Conservation (phyloP, 768 basidiomycete species). For the Dendrothele bispora region DNA sequence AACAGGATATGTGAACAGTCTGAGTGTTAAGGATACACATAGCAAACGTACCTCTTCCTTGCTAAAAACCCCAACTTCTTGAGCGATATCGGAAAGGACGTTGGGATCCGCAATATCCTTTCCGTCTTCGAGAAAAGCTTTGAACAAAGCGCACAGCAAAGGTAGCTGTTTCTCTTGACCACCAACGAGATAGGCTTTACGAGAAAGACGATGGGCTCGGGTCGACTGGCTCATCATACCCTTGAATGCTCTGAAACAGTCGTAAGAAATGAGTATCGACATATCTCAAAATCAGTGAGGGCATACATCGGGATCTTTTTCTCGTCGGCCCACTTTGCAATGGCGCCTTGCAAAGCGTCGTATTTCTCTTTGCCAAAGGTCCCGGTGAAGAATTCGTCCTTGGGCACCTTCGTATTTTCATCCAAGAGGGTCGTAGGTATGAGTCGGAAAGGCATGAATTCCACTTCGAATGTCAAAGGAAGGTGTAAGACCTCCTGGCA, state of each 20-base stretch:
- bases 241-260: constrained; percentile 45
- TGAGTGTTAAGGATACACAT: not conserved
- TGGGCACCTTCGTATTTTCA: constrained; percentile 37
- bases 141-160: constrained; percentile 58
- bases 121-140: constrained; percentile 63
- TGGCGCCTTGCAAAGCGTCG: constrained; percentile 35
- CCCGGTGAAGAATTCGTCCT: constrained; percentile 39
- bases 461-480: constrained; percentile 49
- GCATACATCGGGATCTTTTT: constrained; percentile 61
- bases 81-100: constrained; percentile 60
- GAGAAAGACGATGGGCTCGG: constrained; percentile 67
- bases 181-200: constrained; percentile 64
- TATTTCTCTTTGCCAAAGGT: constrained; percentile 56
- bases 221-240: constrained; percentile 68
- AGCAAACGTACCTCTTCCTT: constrained; percentile 51
- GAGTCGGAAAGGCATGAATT: constrained; percentile 53
- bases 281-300: constrained; percentile 6
- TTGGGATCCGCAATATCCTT: constrained; percentile 62
- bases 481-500: constrained; percentile 48
- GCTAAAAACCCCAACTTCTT: constrained; percentile 54
- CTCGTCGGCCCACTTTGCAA: constrained; percentile 54
- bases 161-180: constrained; percentile 61
- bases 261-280: not conserved
- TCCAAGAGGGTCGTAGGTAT: constrained; percentile 37
- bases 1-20: constrained; percentile 12